Evolutionary conservation across 2,329 filamentous ascomycete species (phyloP).

Genomic region (Trichoderma gracile): DNA sequence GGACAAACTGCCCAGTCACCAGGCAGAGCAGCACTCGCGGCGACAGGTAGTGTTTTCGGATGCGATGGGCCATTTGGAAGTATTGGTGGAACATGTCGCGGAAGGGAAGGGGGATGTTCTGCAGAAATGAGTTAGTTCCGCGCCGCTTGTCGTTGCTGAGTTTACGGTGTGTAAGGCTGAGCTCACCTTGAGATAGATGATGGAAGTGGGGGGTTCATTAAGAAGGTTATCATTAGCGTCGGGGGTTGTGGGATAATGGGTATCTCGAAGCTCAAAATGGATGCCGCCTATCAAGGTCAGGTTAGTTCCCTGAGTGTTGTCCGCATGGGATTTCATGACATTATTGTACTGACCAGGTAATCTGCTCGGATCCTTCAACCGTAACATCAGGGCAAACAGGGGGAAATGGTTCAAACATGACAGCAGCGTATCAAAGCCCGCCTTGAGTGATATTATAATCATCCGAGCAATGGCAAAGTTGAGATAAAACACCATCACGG

Average conservation of each 20-base stretch:
- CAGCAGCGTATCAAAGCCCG: constrained; percentile 83
- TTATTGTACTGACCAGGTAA: constrained; percentile 66
- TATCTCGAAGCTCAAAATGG: constrained; percentile 84
- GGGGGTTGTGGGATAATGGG: constrained; percentile 52
- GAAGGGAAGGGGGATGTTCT: constrained; percentile 87
- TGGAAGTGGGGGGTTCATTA: constrained; percentile 66
- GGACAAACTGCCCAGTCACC: constrained; percentile 86
- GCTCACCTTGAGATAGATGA: constrained; percentile 80
- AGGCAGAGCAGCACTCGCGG: constrained; percentile 85
- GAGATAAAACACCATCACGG: constrained; percentile 93
- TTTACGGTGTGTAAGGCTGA: not conserved
- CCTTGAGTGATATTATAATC: constrained; percentile 92
- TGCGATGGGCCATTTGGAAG: constrained; percentile 87
- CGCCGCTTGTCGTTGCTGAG: too few species aligned
- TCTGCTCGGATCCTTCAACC: constrained; percentile 87
- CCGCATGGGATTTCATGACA: not conserved
- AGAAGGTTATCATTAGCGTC: constrained; percentile 43
- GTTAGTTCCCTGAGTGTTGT: not conserved
- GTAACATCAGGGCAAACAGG: constrained; percentile 92
- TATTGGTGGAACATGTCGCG: constrained; percentile 97
- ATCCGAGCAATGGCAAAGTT: constrained; percentile 94
- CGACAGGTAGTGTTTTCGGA: constrained; percentile 93
- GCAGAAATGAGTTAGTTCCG: not conserved
- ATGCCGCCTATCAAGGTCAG: constrained; percentile 56
- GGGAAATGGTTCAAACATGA: constrained; percentile 97